Base-by-base conservation (phyloP, 345 rosid genomes). In the Carallia pectinifolia region DNA sequence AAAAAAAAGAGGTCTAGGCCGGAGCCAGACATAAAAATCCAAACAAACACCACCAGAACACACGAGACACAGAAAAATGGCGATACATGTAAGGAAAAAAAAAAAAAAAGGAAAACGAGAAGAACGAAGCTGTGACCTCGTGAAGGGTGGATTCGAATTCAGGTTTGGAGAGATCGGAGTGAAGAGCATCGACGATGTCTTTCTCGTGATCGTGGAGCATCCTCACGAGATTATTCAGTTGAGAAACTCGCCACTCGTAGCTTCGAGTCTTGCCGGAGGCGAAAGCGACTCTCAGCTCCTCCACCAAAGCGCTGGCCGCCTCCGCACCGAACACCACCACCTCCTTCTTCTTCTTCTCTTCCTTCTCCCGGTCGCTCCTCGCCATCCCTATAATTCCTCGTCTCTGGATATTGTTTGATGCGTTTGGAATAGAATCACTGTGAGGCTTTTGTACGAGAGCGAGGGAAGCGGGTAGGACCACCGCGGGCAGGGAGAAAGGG, bases 151-250 rank as follows among this genome's bases (percentile, higher is more conserved):
- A 77, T 73, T 90, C 96, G 56, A 82, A 83, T 61, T 88, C 94
- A 34, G 94, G 97, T 68, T 92, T 90, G 30, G 81, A 75, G 62
- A 92, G 89, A 83, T 92, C 97, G 1, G 84, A 69, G 30, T 75
- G 81, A 53, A 92, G 94, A 72, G 92, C 90, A 6, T 80, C 76
- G 76, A 82, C 83, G 65, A 90, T 87, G 48, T 77, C 89, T 38
- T 81, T 70, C 85, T 88, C 94, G 71, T 78, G 81, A 4, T 90
- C 83, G 63, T 80, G 79, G 56, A 84, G 66, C 73, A 92, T 80
- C 63, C 67, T 76, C 40, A 81, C 52, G 23, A 92, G 58, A 23
- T 79, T 75, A 69, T 74, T 82, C 77, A 92, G 72, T 82, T 92
- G 97, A 64, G 85, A 17, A 38, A 82, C 62, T 76, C 96, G 83